Evolutionary conservation across 164 flowering plant genomes (phyloP).

Genomic region (Stephania yunnanensis): DNA sequence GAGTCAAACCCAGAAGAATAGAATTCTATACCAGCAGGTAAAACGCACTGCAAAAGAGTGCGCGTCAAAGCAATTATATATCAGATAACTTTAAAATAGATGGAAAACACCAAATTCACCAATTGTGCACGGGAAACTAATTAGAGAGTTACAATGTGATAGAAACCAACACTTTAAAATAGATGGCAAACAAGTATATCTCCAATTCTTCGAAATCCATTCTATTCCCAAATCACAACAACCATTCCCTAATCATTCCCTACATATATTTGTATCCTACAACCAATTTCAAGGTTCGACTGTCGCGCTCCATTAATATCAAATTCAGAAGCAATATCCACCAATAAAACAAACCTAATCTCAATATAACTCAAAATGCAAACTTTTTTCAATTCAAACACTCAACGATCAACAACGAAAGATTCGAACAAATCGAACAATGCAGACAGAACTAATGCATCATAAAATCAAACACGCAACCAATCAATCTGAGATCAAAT

Average conservation of each 20-base stretch:
- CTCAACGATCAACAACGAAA: not conserved
- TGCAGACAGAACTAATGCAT: too few relatives aligned
- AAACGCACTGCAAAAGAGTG: slow-evolving; percentile 61
- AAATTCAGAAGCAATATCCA: not conserved
- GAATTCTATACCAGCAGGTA: slow-evolving; percentile 92
- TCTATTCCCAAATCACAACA: not conserved
- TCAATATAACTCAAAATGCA: not conserved
- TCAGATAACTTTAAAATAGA: not conserved
- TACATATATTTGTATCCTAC: too few relatives aligned
- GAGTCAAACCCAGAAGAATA: slow-evolving; percentile 65
- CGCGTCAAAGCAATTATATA: not conserved
- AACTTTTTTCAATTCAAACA: not conserved
- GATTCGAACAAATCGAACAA: too few relatives aligned
- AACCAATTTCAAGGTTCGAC: not conserved
- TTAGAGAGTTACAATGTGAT: not conserved
- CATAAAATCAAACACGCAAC: too few relatives aligned
- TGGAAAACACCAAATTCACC: not conserved
- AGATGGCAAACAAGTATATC: not conserved
- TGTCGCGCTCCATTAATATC: not conserved
- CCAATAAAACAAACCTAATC: too few relatives aligned
- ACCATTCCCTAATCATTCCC: not conserved
- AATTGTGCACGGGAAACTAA: not conserved
- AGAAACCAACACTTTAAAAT: not conserved
- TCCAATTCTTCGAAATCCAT: not conserved
- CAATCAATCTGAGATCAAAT: too few relatives aligned